These are phyloP conservation scores for Fusarium sp. DNA, from an alignment of 2,329 filamentous ascomycete species.

Conservation along the genomic window DNA sequence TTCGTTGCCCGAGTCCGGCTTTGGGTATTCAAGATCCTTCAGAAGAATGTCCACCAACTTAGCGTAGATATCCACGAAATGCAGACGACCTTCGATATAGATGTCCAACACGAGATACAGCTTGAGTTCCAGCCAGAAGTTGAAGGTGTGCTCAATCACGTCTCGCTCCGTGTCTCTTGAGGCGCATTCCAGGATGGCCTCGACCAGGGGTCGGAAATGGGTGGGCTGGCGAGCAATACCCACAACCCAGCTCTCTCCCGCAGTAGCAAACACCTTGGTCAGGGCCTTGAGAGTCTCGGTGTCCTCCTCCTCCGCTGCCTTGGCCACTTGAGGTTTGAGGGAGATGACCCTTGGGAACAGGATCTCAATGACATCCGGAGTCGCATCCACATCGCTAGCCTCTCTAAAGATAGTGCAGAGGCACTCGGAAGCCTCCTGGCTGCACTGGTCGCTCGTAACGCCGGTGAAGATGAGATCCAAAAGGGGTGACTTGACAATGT, in stretches of 20 bases:
- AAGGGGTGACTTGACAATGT: conserved; percentile 87
- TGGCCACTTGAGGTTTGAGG: conserved; percentile 80
- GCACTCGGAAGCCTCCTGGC: conserved; percentile 91
- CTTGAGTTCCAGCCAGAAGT: conserved; percentile 98
- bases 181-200: conserved; percentile 92
- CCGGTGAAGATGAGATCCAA: conserved; percentile 84
- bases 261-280: conserved; percentile 91
- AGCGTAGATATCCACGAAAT: conserved; percentile 84
- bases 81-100: conserved; percentile 83
- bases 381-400: conserved; percentile 93
- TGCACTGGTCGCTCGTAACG: conserved; percentile 79
- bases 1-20: conserved; percentile 78
- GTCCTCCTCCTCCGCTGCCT: conserved; percentile 84
- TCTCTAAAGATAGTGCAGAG: conserved; percentile 92
- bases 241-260: conserved; percentile 94
- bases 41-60: conserved; percentile 94
- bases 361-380: conserved; percentile 80
- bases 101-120: conserved; percentile 92
- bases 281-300: conserved; percentile 87
- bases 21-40: conserved; percentile 88
- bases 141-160: conserved; percentile 92
- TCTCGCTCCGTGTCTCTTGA: conserved; percentile 89
- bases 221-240: conserved; percentile 86
- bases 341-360: conserved; percentile 85
- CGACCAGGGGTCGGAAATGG: conserved; percentile 87